phyloP scores from a whole-genome alignment of 1,139 yeast genomes.

The Suhomyces guaymorum region DNA sequence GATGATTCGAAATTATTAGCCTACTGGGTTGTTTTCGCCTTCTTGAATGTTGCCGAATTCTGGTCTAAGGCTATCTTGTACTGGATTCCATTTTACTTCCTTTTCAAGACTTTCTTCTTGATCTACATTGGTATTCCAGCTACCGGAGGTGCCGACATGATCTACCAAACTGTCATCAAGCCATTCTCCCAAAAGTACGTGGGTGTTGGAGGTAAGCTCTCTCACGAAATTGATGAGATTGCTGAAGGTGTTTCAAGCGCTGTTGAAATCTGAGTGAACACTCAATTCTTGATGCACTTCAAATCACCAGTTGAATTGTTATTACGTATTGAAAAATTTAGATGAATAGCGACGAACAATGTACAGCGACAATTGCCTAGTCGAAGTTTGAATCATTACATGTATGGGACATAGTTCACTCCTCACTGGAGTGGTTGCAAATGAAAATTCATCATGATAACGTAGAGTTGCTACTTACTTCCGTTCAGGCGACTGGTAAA shows the following conservation, averaged over 20 bases:
- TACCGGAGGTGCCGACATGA: constrained; percentile 77
- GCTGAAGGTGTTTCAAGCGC: constrained; percentile 53
- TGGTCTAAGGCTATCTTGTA: constrained; percentile 91
- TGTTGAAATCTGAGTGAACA: constrained; percentile 35
- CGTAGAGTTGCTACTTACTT: no score
- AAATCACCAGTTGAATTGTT: no score
- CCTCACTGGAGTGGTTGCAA: no score
- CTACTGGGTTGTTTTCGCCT: constrained; percentile 96
- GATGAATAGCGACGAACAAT: no score
- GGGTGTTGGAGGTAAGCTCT: constrained; percentile 24
- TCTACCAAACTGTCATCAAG: constrained; percentile 64
- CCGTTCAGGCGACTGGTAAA: no score
- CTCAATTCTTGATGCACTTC: no score
- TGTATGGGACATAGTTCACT: no score
- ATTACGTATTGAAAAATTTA: no score
- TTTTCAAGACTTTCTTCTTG: constrained; percentile 86
- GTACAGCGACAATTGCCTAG: no score
- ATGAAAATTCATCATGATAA: no score
- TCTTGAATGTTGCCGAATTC: constrained; percentile 86
- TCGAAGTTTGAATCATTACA: no score
- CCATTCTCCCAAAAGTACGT: constrained; percentile 71
- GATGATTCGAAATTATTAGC: constrained; percentile 89
- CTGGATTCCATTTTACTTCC: constrained; percentile 96
- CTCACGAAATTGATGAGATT: constrained; percentile 41
- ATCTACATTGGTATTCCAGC: constrained; percentile 87